phyloP scores from a whole-genome alignment of 2,329 filamentous ascomycete genomes.

The Helotiales sp. region DNA sequence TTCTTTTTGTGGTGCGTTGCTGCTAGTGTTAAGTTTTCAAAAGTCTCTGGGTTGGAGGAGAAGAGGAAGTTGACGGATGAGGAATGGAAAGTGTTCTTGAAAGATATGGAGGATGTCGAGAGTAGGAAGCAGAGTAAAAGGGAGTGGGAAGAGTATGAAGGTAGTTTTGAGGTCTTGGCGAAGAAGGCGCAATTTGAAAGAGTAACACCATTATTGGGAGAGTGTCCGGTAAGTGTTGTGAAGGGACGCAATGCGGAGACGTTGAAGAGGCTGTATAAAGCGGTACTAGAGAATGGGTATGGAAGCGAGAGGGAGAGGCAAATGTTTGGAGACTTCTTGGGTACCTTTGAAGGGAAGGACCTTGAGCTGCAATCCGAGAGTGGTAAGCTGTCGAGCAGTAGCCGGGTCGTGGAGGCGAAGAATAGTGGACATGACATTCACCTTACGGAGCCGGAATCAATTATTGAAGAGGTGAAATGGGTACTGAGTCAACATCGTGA shows the following conservation, averaged over 20 bases:
- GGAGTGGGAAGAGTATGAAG: constrained; percentile 6
- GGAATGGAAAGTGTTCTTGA: constrained; percentile 14
- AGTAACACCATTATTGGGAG: neutral
- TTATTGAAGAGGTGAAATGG: constrained; percentile 38
- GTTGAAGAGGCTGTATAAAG: constrained; percentile 32
- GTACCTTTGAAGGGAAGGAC: constrained; percentile 31
- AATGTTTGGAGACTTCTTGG: constrained; percentile 31
- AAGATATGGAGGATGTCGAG: neutral
- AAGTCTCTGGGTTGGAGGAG: neutral
- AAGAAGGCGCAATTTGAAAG: neutral
- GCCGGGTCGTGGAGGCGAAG: constrained; percentile 31
- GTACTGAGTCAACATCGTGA: constrained; percentile 20
- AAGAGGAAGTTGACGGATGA: constrained; percentile 2
- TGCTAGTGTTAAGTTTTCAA: neutral
- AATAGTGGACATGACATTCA: constrained; percentile 40
- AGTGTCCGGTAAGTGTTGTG: constrained; percentile 1
- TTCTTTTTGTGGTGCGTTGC: neutral
- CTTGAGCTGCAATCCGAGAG: constrained; percentile 32
- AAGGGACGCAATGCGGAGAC: constrained; percentile 4
- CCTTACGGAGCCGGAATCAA: constrained; percentile 37
- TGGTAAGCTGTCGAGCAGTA: constrained; percentile 33
- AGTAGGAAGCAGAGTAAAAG: neutral
- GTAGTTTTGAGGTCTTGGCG: constrained; percentile 3
- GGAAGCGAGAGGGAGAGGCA: constrained; percentile 36
- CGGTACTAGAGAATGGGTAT: constrained; percentile 35